Conservation (phyloP, 768 basidiomycete genomes). For the Galerina marginata region DNA sequence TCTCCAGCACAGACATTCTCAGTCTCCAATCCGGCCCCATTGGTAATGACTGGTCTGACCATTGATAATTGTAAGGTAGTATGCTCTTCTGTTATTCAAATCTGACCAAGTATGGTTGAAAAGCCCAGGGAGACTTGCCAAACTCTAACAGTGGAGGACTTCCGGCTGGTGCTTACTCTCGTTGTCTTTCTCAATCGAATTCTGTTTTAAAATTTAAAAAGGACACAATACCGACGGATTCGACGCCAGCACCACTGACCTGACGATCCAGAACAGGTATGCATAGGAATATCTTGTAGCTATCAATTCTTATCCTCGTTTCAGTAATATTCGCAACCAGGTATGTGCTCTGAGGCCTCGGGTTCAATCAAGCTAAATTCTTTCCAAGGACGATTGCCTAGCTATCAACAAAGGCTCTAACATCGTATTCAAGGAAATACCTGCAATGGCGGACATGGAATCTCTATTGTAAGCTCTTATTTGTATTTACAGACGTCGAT, state of each 20-base stretch:
- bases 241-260: constrained; percentile 40
- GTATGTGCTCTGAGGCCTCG: constrained; percentile 31
- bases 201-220: background rate
- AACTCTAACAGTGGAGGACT: constrained; percentile 54
- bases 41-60: constrained; percentile 48
- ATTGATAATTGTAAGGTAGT: constrained; percentile 61
- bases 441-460: constrained; percentile 67
- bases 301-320: background rate
- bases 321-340: constrained; percentile 41
- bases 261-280: constrained; percentile 50
- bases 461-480: constrained; percentile 50
- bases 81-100: background rate
- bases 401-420: constrained; percentile 52
- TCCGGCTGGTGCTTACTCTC: constrained; percentile 41
- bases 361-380: background rate
- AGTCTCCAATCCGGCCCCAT: constrained; percentile 42
- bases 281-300: background rate
- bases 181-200: background rate
- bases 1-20: constrained; percentile 47
- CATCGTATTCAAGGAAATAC: constrained; percentile 55
- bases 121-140: constrained; percentile 56
- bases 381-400: constrained; percentile 62
- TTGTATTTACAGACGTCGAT: background rate
- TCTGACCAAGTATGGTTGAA: background rate
- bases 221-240: constrained; percentile 60